Evolutionary conservation across 805 yeast genomes (phyloP).

Genomic region (Candida chilensis): DNA sequence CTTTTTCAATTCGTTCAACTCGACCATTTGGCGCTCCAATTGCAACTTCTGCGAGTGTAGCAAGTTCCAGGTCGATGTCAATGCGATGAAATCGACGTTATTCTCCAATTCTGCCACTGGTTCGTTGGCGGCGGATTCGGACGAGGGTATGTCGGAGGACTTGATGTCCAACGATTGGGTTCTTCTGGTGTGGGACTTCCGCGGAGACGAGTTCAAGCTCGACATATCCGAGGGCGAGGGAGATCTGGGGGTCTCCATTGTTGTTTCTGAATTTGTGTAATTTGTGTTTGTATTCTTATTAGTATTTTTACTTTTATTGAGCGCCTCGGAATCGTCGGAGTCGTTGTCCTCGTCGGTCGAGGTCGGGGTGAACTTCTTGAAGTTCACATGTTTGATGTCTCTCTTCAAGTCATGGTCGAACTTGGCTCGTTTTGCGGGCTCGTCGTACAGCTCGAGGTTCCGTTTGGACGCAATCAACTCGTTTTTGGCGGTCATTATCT

Average conservation of each 20-base stretch:
- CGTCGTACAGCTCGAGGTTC: background rate
- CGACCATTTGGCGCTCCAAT: background rate
- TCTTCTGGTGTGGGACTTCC: no score
- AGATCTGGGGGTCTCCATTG: background rate
- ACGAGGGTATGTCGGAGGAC: background rate
- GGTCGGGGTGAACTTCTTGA: constrained; percentile 1
- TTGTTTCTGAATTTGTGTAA: no score
- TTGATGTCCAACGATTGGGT: no score
- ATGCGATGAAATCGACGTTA: background rate
- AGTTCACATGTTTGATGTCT: background rate
- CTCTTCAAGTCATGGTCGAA: background rate
- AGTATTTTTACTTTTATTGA: no score
- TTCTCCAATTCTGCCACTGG: background rate
- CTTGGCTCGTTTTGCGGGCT: background rate
- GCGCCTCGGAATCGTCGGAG: background rate
- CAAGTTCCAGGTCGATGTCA: background rate
- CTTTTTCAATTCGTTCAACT: background rate
- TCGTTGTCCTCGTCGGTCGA: background rate
- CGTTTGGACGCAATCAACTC: background rate
- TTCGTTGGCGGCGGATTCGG: background rate
- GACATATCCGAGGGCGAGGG: background rate
- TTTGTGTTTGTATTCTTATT: no score
- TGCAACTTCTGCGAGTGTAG: background rate
- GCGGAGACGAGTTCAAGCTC: background rate
- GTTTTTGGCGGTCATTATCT: background rate